Evolutionary conservation across 225 moss, liverwort and hornwort genomes (phyloP), one percentile per base, ranked within the genome.

Genomic region (Bryum argenteum): DNA sequence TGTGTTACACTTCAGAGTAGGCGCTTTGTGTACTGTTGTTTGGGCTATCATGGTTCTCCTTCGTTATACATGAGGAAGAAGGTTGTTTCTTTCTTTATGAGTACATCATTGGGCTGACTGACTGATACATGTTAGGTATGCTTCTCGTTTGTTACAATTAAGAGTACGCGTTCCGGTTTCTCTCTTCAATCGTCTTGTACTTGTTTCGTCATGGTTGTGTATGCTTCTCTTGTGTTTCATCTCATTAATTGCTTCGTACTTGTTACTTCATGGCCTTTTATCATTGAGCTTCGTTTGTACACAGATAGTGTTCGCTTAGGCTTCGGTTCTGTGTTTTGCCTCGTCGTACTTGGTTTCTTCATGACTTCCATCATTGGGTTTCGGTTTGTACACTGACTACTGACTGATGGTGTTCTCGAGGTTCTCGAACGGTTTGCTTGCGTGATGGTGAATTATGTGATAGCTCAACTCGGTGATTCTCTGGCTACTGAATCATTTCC

Each of bases 1-100:
- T 26, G 26, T 26, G 26, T 26, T 26, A 26, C 4, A 26, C 26
- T 26, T 26, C 26, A 26, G 26, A 26, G 26, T 26, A 26, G 4
- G 26, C 26, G 26, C 26, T 26, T 26, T 26, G 26, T 26, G 62
- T 61, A 74, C 48, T 68, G 52, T 68, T 13, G 61, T 67, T 54
- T 62, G 52, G 62, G 41, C 72, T 47, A 13, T 47, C 14, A 47
- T 47, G 45, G 15, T 45, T 12, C 26, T 14, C 14, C 24, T 69
- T 13, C 16, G 16, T 7, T 51, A 56, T 39, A n/a, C 24, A 11
- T 22, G 20, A 16, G 16, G 6, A 47, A 6, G 26, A 26, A 33
- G 33, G 33, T 33, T 33, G 33, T 33, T 33, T 33, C 15, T 48
- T 48, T 15, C 33, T 33, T 33, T 33, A 48, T 48, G 48, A 48